Conservation (phyloP, 192 early-diverging fungal species). For the Backusella sp. region DNA sequence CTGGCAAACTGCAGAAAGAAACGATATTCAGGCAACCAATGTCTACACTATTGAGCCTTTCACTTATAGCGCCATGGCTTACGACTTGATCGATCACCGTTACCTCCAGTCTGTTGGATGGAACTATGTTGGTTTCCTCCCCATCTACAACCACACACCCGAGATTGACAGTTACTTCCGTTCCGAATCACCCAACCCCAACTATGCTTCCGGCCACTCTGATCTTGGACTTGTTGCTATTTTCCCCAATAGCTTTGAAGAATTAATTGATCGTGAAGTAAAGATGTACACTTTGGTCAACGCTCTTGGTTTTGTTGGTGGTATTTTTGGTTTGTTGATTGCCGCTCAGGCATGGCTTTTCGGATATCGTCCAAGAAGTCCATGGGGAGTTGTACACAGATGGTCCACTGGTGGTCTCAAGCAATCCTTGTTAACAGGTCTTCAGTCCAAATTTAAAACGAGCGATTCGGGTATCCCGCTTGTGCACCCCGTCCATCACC, state of each 20-base stretch:
- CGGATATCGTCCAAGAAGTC: conserved; percentile 34
- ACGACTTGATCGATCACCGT: conserved; percentile 27
- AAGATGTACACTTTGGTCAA: conserved; percentile 36
- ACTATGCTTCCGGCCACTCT: conserved; percentile 17
- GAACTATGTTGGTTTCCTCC: conserved; percentile 40
- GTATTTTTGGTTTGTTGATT: conserved; percentile 36
- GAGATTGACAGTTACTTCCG: conserved; percentile 29
- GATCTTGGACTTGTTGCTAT: conserved; percentile 31
- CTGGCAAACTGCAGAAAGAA: conserved; percentile 36
- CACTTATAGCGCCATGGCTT: conserved; percentile 30
- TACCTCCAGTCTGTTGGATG: conserved; percentile 35
- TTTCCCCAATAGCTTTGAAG: conserved; percentile 15
- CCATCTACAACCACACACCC: conserved; percentile 34
- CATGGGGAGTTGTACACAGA: conserved; percentile 38
- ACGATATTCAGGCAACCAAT: conserved; percentile 28
- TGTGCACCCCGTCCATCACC: conserved; percentile 29
- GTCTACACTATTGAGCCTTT: conserved; percentile 30
- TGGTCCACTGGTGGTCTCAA: conserved; percentile 39
- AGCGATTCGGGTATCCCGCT: conserved; percentile 29
- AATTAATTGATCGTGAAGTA: conserved; percentile 21
- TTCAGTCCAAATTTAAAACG: conserved; percentile 29
- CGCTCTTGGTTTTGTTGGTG: conserved; percentile 37
- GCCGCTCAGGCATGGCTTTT: conserved; percentile 35
- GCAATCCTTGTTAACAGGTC: conserved; percentile 25
- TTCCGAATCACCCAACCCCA: conserved; percentile 28